phyloP scores from a whole-genome alignment of 306 rosid genomes.

The Prunus armeniaca region DNA sequence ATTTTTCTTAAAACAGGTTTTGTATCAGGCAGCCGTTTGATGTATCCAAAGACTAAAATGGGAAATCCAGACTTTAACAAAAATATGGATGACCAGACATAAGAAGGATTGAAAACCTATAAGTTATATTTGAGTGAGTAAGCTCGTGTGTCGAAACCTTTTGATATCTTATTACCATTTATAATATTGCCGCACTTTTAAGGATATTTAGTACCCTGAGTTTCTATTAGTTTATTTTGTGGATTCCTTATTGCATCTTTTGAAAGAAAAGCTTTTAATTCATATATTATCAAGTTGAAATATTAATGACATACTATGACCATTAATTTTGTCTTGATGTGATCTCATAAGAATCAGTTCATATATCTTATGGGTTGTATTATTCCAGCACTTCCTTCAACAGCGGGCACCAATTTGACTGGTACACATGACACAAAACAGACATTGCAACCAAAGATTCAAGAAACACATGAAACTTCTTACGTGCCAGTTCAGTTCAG shows the following conservation, averaged over 20 bases:
- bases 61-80: too few species aligned
- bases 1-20: too few species aligned
- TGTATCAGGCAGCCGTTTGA: too few species aligned
- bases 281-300: not conserved
- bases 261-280: not conserved
- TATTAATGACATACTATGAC: too few species aligned
- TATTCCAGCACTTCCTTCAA: slow-evolving; percentile 34
- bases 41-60: too few species aligned
- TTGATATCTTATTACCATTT: not conserved
- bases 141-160: too few species aligned
- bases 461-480: slow-evolving; percentile 29
- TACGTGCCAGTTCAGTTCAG: slow-evolving; percentile 5
- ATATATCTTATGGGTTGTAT: not conserved
- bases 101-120: too few species aligned
- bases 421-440: not conserved
- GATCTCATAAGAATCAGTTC: not conserved
- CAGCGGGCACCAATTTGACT: slow-evolving; percentile 11
- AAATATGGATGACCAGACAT: too few species aligned
- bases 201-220: not conserved
- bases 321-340: not conserved
- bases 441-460: slow-evolving; percentile 21
- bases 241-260: not conserved
- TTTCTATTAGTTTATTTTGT: not conserved
- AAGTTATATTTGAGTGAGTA: too few species aligned
- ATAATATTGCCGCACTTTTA: not conserved